Evolutionary conservation across 2,329 filamentous ascomycete genomes (phyloP), one percentile per base, ranked within the genome.

Genomic region (Phoma sp.): DNA sequence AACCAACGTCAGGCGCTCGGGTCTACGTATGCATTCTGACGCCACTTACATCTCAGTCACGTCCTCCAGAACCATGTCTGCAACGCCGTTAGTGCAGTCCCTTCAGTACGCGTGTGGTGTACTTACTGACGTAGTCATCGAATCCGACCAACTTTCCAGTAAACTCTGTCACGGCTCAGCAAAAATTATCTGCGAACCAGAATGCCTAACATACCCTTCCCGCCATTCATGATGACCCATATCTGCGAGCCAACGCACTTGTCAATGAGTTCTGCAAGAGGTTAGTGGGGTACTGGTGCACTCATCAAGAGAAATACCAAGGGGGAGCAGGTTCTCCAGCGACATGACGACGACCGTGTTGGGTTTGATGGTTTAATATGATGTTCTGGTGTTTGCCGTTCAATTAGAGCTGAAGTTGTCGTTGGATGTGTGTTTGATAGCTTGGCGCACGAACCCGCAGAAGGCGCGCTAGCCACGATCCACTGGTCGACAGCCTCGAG

Each of bases 91-190:
- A 62, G 56, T 37, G 17, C 51, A 32, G 35, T 29, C 22, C 29
- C 35, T 25, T 32, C 10, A 24, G 8, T 2, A n/a, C 10, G 22
- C 17, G n/a, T 15, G 3, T 36, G 13, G 1, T 43, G 39, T 70
- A 96, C 94, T 82, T 84, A 97, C 93, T 99, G 84, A 99, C 95
- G 81, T 98, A 99, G 84, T 99, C 95, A 75, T 99, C 95, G 71
- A 99, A 99, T 2, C 95, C 95, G 51, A 96, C 85, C 24, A 99
- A 84, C 7, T 92, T 97, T 50, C 95, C 95, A 66, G 90, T 91
- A 80, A 99, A 99, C 78, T 99, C 95, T 98, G 74, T 39, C 53
- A 24, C 6, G 27, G 27, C 32, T 66, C 44, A 65, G 58, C 25
- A 35, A 12, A 31, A 19, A 17, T 10, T 29, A 27, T 13, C 27